Conservation (phyloP, 2,329 filamentous ascomycete genomes). For the Corinectria fuckeliana region DNA sequence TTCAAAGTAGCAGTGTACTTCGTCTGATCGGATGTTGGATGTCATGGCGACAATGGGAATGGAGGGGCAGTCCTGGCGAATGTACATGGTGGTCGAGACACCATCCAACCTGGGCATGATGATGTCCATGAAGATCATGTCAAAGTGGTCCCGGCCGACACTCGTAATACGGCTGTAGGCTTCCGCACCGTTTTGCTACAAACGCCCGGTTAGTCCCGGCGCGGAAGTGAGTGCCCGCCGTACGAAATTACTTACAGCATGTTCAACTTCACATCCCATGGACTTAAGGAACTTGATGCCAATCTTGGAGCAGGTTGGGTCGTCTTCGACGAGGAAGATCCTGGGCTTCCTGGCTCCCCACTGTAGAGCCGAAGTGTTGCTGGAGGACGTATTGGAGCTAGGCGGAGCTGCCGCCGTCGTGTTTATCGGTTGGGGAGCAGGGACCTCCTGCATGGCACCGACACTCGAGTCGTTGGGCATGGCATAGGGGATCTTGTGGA, state of each 20-base stretch:
- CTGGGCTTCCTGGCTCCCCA: conserved; percentile 73
- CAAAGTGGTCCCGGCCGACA: conserved; percentile 56
- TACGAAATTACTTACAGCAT: conserved; percentile 59
- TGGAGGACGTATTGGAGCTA: conserved; percentile 26
- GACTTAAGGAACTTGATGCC: conserved; percentile 71
- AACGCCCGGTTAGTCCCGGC: conserved; percentile 20
- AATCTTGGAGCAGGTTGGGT: conserved; percentile 70
- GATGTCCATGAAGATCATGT: conserved; percentile 86
- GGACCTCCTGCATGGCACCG: conserved; percentile 46
- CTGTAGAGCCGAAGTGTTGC: conserved; percentile 49
- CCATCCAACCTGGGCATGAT: conserved; percentile 98
- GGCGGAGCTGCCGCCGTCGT: conserved; percentile 23
- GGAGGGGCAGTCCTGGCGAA: conserved; percentile 81
- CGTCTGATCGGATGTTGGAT: conserved; percentile 94
- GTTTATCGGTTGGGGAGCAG: conserved; percentile 46
- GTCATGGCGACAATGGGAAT: conserved; percentile 98
- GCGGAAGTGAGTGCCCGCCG: neutral
- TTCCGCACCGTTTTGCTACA: conserved; percentile 76
- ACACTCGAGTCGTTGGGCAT: conserved; percentile 62
- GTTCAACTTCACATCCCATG: conserved; percentile 71
- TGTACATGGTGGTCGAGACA: conserved; percentile 91
- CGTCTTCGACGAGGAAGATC: conserved; percentile 89
- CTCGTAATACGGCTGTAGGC: conserved; percentile 83
- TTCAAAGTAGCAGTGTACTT: conserved; percentile 96
- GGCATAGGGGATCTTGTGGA: conserved; percentile 92